A percentile compares a stretch with the other conserved stretches of the same genome.
phyloP scores from a whole-genome alignment of 768 basidiomycete genomes.

The Daedaleopsis sinensis region DNA sequence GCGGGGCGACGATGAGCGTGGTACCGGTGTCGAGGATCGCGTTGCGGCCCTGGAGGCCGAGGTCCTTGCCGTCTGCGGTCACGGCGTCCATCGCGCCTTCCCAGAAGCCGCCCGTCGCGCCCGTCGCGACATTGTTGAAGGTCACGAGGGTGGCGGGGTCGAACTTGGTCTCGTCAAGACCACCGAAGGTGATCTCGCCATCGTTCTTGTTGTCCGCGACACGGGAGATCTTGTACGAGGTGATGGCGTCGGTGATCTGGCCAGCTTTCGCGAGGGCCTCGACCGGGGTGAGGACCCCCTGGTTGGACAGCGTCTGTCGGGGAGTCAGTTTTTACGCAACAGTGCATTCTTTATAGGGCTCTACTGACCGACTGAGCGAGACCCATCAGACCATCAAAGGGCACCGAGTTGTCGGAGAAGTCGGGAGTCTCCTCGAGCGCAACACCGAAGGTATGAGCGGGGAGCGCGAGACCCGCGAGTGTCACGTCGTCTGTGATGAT shows the following conservation, averaged over 20 bases:
- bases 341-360: slow-evolving; percentile 25
- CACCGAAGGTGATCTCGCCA: slow-evolving; percentile 84
- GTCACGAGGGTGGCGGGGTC: slow-evolving; percentile 58
- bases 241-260: slow-evolving; percentile 63
- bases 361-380: slow-evolving; percentile 62
- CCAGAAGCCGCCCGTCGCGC: slow-evolving; percentile 68
- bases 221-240: slow-evolving; percentile 82
- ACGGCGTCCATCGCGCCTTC: slow-evolving; percentile 65
- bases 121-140: slow-evolving; percentile 59
- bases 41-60: slow-evolving; percentile 60
- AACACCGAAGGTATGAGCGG: slow-evolving; percentile 69
- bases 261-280: slow-evolving; percentile 65
- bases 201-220: slow-evolving; percentile 69
- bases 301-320: slow-evolving; percentile 60
- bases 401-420: slow-evolving; percentile 51
- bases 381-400: slow-evolving; percentile 80
- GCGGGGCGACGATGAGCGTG: slow-evolving; percentile 45
- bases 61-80: slow-evolving; percentile 57
- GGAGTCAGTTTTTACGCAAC: neutral
- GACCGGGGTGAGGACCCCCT: slow-evolving; percentile 66
- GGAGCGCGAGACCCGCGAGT: slow-evolving; percentile 63
- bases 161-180: slow-evolving; percentile 72
- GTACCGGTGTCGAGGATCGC: slow-evolving; percentile 64
- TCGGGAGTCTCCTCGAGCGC: slow-evolving; percentile 60
- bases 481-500: slow-evolving; percentile 64